Base-by-base conservation (phyloP, 225 moss, liverwort and hornwort genomes). In the Anthoceros angustus region DNA sequence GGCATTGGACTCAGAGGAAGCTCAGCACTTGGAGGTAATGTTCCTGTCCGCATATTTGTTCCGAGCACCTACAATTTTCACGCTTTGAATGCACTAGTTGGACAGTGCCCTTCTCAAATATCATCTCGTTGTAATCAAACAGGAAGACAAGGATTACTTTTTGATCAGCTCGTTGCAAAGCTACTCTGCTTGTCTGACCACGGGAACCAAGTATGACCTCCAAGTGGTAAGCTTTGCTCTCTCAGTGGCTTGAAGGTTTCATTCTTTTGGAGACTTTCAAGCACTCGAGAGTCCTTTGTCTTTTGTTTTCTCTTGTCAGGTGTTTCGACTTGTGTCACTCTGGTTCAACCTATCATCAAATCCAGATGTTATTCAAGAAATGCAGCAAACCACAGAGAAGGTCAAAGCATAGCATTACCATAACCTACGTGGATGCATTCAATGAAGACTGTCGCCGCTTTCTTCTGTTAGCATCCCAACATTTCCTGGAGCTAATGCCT, bases 61-160 rank as follows among this genome's bases (percentile, higher is more conserved):
- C 23, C n/a, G 55, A 55, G 16, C 20, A 4, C 23, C 41, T 10
- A 67, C 46, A 6, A 25, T 39, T n/a, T 65, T 14, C 15, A 21
- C 4, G 23, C 14, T 40, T 68, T 48, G 14, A 8, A 2, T 12
- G 18, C 7, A 38, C 25, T 45, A 20, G 25, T 12, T 39, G 8
- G 12, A 68, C 25, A 4, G 7, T 6, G 12, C 39, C 39, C 7
- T 38, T 38, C 21, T n/a, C 24, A 9, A 12, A 5, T n/a, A n/a
- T 49, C n/a, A 5, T 68, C 18, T 26, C 39, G 1, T 16, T 20
- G 12, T 45, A 23, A 15, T 11, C 70, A 70, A 63, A 71, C 72
- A 90, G 90, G 82, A 78, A 77, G 94, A 95, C 68, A 95, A 83
- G 72, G 83, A 86, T 66, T 82, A 91, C 42, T 95, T 95, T 77